Evolutionary conservation across 2,329 filamentous ascomycete species (phyloP), one percentile per base, ranked within the genome.

Genomic region (Nemania sp.): DNA sequence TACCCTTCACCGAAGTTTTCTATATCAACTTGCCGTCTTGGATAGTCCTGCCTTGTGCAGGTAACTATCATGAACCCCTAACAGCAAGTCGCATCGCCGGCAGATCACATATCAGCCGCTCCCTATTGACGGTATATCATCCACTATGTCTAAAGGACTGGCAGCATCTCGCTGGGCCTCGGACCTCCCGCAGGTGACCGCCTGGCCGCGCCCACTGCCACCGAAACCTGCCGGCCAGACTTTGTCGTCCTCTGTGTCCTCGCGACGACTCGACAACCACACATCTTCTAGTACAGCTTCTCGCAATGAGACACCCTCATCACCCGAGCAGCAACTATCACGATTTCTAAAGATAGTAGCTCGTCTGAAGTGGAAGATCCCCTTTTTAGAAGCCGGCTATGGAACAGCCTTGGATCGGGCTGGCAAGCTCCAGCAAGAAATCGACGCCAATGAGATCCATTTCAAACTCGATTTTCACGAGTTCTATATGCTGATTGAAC

Each of bases 391-490:
- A n/a, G 68, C 73, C 46, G 82, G 77, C 2, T 86, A 86, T 64
- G 69, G 68, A n/a, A 72, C 75, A 1, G 82, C 83, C 0, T 72
- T 73, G 20, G 67, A 72, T 30, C 73, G 73, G 5, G 68, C 62
- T 28, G 70, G 66, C 34, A 73, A 76, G 39, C 62, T 70, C 0
- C 63, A 66, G 17, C 66, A 68, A 20, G 64, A 68, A 9, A 51
- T 63, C n/a, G 62, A 66, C 6, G 60, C 52, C 2, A 54, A 58
- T 22, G 83, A 86, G 68, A 77, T 82, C 14, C 89, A 89, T 77
- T 90, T 90, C 75, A 90, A 90, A 68, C 78, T 90, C 6, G 88
- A 90, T 65, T 91, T 90, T 59, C 85, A 88, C 70, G 88, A 91
- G 65, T 90, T 86, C 68, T 90, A 90, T 72, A 82, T 83, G 46